These are phyloP conservation scores for Waltergamsia citrina DNA, from an alignment of 2,329 filamentous ascomycete genomes.

Conservation along the genomic window DNA sequence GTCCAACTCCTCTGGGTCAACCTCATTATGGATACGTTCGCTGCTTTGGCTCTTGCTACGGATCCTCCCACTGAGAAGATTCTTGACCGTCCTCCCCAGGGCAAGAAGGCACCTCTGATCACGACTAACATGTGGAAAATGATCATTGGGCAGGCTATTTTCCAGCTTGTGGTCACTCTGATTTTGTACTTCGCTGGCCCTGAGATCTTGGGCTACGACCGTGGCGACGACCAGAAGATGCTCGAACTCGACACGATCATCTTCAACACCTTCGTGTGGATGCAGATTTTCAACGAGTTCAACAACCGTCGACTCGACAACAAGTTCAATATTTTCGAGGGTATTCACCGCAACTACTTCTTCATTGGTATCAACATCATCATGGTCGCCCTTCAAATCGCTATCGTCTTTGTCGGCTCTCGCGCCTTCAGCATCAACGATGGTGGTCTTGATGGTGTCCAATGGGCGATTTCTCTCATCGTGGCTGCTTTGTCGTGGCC, in stretches of 20 bases:
- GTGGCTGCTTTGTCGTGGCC: slow-evolving; percentile 38
- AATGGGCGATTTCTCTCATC: slow-evolving; percentile 45
- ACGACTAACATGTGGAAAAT: slow-evolving; percentile 58
- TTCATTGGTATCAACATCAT: slow-evolving; percentile 47
- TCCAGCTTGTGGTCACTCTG: slow-evolving; percentile 41
- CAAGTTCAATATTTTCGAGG: slow-evolving; percentile 52
- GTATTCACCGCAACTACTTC: slow-evolving; percentile 44
- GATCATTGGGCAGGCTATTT: slow-evolving; percentile 45
- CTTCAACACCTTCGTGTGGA: slow-evolving; percentile 61
- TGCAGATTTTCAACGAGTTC: slow-evolving; percentile 61
- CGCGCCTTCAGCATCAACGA: slow-evolving; percentile 40
- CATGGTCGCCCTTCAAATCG: slow-evolving; percentile 47
- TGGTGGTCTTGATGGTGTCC: slow-evolving; percentile 24
- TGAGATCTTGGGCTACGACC: slow-evolving; percentile 38
- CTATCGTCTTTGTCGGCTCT: slow-evolving; percentile 49
- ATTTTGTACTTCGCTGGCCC: slow-evolving; percentile 45
- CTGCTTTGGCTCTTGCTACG: slow-evolving; percentile 37
- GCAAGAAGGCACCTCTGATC: slow-evolving; percentile 60
- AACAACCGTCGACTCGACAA: slow-evolving; percentile 55
- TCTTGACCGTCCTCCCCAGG: slow-evolving; percentile 37
- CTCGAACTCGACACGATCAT: slow-evolving; percentile 44
- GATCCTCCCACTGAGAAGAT: slow-evolving; percentile 28
- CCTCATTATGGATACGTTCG: slow-evolving; percentile 51
- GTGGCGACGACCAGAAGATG: slow-evolving; percentile 13
- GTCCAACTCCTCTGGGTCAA: slow-evolving; percentile 54